A percentile compares a stretch with the other conserved stretches of the same genome.
These are phyloP conservation scores for Kluyveromyces nonfermentans DNA, from an alignment of 805 yeast species.

Conservation along the genomic window DNA sequence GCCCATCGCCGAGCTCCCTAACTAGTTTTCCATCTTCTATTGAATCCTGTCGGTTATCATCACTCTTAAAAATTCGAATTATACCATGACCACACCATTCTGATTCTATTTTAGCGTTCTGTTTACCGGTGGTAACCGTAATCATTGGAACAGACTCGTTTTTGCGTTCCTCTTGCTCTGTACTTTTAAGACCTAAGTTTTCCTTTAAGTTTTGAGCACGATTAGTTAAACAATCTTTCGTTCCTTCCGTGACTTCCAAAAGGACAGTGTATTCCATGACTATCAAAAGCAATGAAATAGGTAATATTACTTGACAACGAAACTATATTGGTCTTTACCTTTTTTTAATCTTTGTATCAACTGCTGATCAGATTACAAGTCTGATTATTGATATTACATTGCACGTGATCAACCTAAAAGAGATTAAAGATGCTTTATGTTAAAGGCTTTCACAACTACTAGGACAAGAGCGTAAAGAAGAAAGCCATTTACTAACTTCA, in stretches of 20 bases:
- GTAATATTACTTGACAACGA: not conserved
- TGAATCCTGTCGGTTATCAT: not conserved
- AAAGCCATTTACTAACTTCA: not conserved
- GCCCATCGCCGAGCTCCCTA: constrained; percentile 41
- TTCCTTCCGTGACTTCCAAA: not conserved
- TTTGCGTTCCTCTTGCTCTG: not conserved
- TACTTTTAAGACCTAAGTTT: not conserved
- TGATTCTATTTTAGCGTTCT: constrained; percentile 31
- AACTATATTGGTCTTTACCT: too few relatives aligned
- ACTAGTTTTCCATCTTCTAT: constrained; percentile 10
- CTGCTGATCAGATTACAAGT: not conserved
- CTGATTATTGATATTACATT: too few relatives aligned
- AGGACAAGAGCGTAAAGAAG: not conserved
- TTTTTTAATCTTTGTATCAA: too few relatives aligned
- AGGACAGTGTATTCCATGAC: constrained; percentile 3
- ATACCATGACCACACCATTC: constrained; percentile 65
- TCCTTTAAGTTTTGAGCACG: not conserved
- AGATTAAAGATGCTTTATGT: not conserved
- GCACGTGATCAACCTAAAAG: not conserved
- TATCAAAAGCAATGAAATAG: not conserved
- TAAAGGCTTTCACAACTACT: not conserved
- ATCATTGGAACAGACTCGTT: constrained; percentile 10
- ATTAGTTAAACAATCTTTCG: not conserved
- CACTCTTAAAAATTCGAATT: constrained; percentile 52
- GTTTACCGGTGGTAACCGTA: not conserved